Conservation (phyloP, 1,284 basidiomycete species). For the Peniophora sp. region DNA sequence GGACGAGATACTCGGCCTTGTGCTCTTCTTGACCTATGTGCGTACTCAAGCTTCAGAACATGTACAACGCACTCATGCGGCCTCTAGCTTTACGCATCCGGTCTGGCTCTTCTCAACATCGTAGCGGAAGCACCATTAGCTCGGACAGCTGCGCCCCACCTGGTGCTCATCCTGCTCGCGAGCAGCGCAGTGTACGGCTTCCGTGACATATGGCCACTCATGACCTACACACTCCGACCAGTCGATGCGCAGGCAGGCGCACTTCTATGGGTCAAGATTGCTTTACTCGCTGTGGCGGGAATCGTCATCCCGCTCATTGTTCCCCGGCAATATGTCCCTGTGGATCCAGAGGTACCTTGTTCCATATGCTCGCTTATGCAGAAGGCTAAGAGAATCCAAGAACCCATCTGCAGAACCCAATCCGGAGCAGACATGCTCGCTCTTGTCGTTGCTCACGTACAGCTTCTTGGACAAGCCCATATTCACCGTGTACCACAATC, state of each 20-base stretch:
- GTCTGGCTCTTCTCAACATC: conserved; percentile 15
- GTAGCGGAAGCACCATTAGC: conserved; percentile 7
- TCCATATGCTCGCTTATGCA: neutral
- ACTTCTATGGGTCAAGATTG: conserved; percentile 22
- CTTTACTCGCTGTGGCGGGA: conserved; percentile 29
- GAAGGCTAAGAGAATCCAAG: conserved; percentile 8
- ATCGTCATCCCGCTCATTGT: conserved; percentile 33
- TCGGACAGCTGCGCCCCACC: conserved; percentile 15
- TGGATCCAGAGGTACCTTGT: conserved; percentile 23
- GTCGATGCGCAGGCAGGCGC: conserved; percentile 26
- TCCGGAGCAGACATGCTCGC: conserved; percentile 56
- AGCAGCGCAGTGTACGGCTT: conserved; percentile 42
- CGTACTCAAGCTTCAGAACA: no score
- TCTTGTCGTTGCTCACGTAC: conserved; percentile 49
- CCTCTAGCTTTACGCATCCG: conserved; percentile 14
- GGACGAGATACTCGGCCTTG: conserved; percentile 6
- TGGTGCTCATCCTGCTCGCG: conserved; percentile 26
- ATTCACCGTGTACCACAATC: conserved; percentile 14
- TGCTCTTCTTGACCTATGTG: conserved; percentile 13
- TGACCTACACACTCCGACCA: conserved; percentile 37
- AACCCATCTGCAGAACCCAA: conserved; percentile 33
- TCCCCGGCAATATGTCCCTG: conserved; percentile 35
- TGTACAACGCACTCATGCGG: neutral
- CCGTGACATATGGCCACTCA: conserved; percentile 56
- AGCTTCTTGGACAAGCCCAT: conserved; percentile 39